Conservation (phyloP, 306 rosid genomes). For the Argentina anserina region DNA sequence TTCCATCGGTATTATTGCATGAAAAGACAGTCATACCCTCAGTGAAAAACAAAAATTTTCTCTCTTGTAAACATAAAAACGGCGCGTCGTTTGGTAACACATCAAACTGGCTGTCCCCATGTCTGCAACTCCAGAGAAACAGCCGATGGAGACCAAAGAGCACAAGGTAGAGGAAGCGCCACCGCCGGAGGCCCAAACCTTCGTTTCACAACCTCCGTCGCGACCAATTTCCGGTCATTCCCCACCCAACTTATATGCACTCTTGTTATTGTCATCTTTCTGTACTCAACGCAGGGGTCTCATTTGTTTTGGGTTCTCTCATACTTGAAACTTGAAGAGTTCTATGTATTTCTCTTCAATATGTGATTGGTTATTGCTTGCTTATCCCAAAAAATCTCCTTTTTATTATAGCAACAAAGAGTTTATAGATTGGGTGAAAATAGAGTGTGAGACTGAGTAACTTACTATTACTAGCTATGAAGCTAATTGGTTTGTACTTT, state of each 20-base stretch:
- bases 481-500: background rate
- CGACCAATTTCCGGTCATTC: conserved; percentile 36
- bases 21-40: no score
- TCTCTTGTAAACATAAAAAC: background rate
- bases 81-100: background rate
- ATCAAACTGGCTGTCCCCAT: no score
- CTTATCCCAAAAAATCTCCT: background rate
- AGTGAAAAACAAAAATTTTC: no score
- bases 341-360: background rate
- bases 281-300: no score
- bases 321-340: no score
- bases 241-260: no score
- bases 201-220: conserved; percentile 24
- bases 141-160: conserved; percentile 17
- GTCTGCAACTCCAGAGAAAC: background rate
- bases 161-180: conserved; percentile 66
- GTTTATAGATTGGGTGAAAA: background rate
- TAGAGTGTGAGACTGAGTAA: background rate
- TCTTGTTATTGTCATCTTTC: no score
- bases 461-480: background rate
- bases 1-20: no score
- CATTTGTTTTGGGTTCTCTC: no score
- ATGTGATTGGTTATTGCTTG: background rate
- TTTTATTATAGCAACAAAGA: background rate
- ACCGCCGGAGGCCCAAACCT: conserved; percentile 64